phyloP scores from a whole-genome alignment of 768 basidiomycete genomes.

The Termitomyces bulborhizus region DNA sequence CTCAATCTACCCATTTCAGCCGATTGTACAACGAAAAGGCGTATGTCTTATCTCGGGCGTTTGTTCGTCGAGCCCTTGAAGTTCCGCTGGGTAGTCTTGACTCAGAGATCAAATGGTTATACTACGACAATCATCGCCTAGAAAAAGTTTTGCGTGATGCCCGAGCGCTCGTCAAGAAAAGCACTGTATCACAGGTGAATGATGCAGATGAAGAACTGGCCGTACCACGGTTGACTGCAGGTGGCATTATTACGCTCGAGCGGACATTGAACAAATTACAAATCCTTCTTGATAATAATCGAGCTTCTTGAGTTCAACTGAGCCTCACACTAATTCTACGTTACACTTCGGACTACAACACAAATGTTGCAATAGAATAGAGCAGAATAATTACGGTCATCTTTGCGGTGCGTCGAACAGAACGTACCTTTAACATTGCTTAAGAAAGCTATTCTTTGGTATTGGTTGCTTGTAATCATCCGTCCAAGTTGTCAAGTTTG shows the following conservation, averaged over 20 bases:
- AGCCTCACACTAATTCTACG: neutral
- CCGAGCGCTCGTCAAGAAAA: slow-evolving; percentile 60
- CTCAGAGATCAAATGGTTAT: slow-evolving; percentile 68
- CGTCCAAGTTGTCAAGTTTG: slow-evolving; percentile 74
- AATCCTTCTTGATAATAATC: slow-evolving; percentile 24
- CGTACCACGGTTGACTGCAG: slow-evolving; percentile 71
- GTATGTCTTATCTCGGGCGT: slow-evolving; percentile 84
- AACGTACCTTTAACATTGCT: slow-evolving; percentile 40
- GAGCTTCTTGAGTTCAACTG: neutral
- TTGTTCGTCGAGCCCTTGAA: slow-evolving; percentile 85
- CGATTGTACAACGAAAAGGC: slow-evolving; percentile 93
- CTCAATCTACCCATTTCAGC: slow-evolving; percentile 31
- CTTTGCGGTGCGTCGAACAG: neutral
- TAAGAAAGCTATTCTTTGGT: slow-evolving; percentile 62
- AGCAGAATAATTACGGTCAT: neutral
- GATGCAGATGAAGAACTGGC: slow-evolving; percentile 39
- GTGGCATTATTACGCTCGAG: slow-evolving; percentile 73
- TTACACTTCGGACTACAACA: neutral
- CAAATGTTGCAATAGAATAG: neutral
- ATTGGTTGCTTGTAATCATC: slow-evolving; percentile 57
- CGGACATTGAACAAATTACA: slow-evolving; percentile 69
- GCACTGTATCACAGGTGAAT: slow-evolving; percentile 31
- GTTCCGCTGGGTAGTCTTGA: slow-evolving; percentile 68
- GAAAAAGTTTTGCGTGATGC: slow-evolving; percentile 64
- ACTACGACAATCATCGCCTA: slow-evolving; percentile 57